Evolutionary conservation across 441 rosid species (phyloP).

Genomic region (Metrosideros polymorpha): DNA sequence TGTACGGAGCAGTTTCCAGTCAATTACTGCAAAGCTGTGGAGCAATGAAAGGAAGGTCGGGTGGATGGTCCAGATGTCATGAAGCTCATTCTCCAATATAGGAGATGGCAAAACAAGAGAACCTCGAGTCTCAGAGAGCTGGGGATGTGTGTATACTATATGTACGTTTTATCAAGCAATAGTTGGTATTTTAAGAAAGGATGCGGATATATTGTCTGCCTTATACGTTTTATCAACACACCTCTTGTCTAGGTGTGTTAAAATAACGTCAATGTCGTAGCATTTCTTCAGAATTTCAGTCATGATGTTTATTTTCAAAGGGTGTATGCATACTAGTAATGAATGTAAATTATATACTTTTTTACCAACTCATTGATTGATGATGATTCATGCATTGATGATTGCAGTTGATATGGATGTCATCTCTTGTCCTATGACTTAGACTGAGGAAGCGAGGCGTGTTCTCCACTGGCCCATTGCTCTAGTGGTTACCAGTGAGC

Average conservation of each 20-base stretch:
- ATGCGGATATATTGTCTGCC: not conserved
- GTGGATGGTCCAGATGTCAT: constrained; percentile 55
- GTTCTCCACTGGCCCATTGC: not conserved
- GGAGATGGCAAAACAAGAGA: not conserved
- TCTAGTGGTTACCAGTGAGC: not conserved
- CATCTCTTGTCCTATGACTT: not conserved
- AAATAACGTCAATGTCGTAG: not conserved
- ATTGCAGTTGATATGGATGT: not conserved
- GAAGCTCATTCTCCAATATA: constrained; percentile 44
- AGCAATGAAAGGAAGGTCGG: constrained; percentile 37
- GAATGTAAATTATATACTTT: no score
- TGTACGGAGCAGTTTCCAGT: constrained; percentile 49
- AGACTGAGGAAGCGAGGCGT: not conserved
- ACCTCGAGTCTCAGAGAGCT: not conserved
- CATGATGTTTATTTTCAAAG: not conserved
- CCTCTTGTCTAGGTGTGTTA: not conserved
- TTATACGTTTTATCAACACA: not conserved
- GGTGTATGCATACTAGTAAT: not conserved
- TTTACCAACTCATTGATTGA: not conserved
- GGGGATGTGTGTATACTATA: not conserved
- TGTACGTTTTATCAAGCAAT: not conserved
- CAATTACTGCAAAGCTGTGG: constrained; percentile 43
- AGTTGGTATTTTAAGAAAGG: not conserved
- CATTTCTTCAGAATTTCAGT: not conserved
- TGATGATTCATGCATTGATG: not conserved